Conservation (phyloP, 306 rosid species). For the Cucurbita ficifolia region DNA sequence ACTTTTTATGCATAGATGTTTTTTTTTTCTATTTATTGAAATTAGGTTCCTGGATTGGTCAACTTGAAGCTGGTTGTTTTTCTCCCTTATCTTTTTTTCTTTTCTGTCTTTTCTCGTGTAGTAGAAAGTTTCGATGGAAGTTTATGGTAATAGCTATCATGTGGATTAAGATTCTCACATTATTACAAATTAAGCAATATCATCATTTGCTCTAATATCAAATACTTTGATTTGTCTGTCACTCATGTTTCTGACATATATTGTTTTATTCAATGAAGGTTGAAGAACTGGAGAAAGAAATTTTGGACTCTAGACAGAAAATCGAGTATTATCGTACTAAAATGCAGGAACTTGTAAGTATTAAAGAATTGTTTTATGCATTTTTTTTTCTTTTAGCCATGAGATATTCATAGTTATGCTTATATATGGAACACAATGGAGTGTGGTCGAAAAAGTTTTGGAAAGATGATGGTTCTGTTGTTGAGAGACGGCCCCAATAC, state of each 20-base stretch:
- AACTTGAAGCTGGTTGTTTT: neutral
- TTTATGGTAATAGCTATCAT: neutral
- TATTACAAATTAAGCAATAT: neutral
- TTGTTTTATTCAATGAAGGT: conserved; percentile 45
- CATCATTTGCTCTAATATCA: neutral
- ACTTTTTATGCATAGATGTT: neutral
- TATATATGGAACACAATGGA: neutral
- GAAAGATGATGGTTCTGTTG: neutral
- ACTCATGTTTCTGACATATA: neutral
- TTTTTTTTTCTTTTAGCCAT: conserved; percentile 14
- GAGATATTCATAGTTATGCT: neutral
- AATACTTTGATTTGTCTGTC: neutral
- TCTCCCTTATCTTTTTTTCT: neutral
- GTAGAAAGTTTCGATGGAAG: neutral
- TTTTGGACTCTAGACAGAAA: conserved; percentile 64
- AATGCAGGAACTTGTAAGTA: conserved; percentile 98
- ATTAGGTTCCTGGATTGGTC: neutral
- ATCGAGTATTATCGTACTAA: conserved; percentile 58
- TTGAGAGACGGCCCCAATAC: neutral
- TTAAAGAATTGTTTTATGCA: neutral
- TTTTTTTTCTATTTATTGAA: neutral
- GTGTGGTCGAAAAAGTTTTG: neutral
- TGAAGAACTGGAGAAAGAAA: conserved; percentile 82
- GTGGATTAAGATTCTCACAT: neutral
- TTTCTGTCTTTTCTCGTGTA: neutral